These are phyloP conservation scores for Bipolaris oryzae DNA, from an alignment of 2,329 filamentous ascomycete species.

Conservation along the genomic window DNA sequence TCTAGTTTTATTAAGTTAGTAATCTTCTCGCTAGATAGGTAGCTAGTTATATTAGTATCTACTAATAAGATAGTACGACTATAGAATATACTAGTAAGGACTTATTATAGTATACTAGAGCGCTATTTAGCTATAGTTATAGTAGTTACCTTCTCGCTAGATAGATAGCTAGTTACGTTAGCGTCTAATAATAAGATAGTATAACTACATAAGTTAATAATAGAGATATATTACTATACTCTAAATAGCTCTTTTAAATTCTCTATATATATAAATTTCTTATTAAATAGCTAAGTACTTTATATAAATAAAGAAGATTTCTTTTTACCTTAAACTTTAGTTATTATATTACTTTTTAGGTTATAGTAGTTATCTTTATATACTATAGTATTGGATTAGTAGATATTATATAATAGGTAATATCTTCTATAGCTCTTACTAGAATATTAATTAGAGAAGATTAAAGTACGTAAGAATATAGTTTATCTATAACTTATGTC, in stretches of 20 bases:
- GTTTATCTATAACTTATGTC: constrained; percentile 18
- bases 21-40: too few species aligned
- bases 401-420: constrained; percentile 18
- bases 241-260: constrained; percentile 5
- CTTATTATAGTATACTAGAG: neutral
- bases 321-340: constrained; percentile 4
- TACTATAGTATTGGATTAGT: constrained; percentile 18
- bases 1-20: too few species aligned
- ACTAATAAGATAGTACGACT: constrained; percentile 1
- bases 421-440: constrained; percentile 21
- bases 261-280: neutral
- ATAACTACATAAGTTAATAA: neutral
- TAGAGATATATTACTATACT: neutral
- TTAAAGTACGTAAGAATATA: constrained; percentile 15
- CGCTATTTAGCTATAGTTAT: neutral
- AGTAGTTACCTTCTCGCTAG: neutral
- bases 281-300: neutral
- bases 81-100: neutral
- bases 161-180: neutral
- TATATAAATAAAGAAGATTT: constrained; percentile 12
- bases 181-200: neutral
- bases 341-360: constrained; percentile 5
- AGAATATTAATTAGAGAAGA: constrained; percentile 13
- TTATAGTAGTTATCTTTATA: neutral
- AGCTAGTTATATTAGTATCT: too few species aligned